These are phyloP conservation scores for Naganishia vishniacii DNA, from an alignment of 768 basidiomycete species.

Conservation along the genomic window DNA sequence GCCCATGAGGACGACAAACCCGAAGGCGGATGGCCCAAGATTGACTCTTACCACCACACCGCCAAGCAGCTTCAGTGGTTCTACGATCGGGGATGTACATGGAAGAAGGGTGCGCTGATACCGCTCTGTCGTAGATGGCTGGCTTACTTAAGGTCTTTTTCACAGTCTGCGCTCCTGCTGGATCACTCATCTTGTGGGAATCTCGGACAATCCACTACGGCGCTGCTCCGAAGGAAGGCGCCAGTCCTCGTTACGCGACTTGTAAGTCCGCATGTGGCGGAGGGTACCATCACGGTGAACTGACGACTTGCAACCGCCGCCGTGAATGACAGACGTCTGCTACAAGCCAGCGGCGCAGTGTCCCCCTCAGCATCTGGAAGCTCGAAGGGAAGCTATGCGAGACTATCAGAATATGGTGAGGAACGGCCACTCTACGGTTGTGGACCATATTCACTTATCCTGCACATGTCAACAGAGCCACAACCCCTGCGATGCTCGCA, in stretches of 20 bases:
- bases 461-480: neutral
- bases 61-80: slow-evolving; percentile 47
- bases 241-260: slow-evolving; percentile 39
- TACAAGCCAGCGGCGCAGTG: slow-evolving; percentile 44
- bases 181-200: slow-evolving; percentile 48
- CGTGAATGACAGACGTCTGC: slow-evolving; percentile 48
- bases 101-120: slow-evolving; percentile 33
- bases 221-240: slow-evolving; percentile 36
- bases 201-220: slow-evolving; percentile 45
- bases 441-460: neutral
- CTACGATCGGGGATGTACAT: slow-evolving; percentile 46
- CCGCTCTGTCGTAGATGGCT: neutral
- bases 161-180: slow-evolving; percentile 40
- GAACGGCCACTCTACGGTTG: too few relatives aligned
- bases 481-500: slow-evolving; percentile 21
- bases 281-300: too few relatives aligned
- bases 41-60: slow-evolving; percentile 35
- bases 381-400: slow-evolving; percentile 30
- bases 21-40: slow-evolving; percentile 22
- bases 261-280: too few relatives aligned
- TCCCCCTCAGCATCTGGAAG: slow-evolving; percentile 30
- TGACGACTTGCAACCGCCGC: too few relatives aligned
- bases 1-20: slow-evolving; percentile 36
- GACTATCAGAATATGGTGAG: slow-evolving; percentile 36
- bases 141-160: neutral